These are phyloP conservation scores for Mangifera indica DNA, from an alignment of 345 rosid species.

Conservation along the genomic window DNA sequence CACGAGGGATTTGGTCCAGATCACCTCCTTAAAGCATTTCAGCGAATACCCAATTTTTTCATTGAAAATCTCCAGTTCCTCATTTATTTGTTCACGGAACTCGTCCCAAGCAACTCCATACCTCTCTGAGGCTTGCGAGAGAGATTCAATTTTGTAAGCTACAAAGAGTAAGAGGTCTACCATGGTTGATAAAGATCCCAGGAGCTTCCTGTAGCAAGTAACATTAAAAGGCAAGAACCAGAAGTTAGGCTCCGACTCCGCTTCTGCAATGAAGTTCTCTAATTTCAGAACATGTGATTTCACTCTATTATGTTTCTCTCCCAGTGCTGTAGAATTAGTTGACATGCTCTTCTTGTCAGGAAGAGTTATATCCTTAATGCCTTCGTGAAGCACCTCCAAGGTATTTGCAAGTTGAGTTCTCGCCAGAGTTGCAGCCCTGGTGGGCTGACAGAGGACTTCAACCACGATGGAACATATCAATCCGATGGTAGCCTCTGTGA, in stretches of 20 bases:
- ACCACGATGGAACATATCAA: constrained; percentile 47
- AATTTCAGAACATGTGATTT: constrained; percentile 30
- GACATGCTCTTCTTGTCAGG: constrained; percentile 24
- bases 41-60: constrained; percentile 36
- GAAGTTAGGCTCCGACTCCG: constrained; percentile 53
- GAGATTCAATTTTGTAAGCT: constrained; percentile 29
- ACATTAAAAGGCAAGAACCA: constrained; percentile 50
- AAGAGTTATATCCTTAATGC: constrained; percentile 29
- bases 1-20: constrained; percentile 31
- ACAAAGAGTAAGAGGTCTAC: constrained; percentile 44
- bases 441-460: constrained; percentile 48
- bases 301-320: constrained; percentile 37
- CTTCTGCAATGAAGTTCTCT: constrained; percentile 44
- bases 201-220: constrained; percentile 38
- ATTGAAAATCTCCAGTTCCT: constrained; percentile 40
- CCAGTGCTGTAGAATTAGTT: constrained; percentile 20
- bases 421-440: constrained; percentile 59
- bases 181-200: constrained; percentile 39
- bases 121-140: constrained; percentile 31
- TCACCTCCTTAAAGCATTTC: constrained; percentile 42
- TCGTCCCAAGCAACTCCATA: constrained; percentile 35
- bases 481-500: constrained; percentile 59
- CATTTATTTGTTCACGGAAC: constrained; percentile 27
- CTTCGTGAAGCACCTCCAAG: constrained; percentile 30
- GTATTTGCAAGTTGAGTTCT: constrained; percentile 41